Evolutionary conservation across 2,329 filamentous ascomycete genomes (phyloP).

Genomic region (Trichoderma sp.): DNA sequence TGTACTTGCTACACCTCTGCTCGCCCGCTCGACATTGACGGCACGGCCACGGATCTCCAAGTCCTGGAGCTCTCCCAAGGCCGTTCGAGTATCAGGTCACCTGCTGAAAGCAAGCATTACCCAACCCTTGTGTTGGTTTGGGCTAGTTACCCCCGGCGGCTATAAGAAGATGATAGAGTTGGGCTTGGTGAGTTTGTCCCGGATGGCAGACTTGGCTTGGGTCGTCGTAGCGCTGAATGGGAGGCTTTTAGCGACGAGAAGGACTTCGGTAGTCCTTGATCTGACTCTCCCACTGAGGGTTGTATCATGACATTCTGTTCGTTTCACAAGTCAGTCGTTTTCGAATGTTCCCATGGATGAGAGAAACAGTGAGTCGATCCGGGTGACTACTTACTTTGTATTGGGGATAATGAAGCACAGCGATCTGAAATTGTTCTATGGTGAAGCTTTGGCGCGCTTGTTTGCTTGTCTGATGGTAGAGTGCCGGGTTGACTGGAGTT

Average conservation of each 20-base stretch:
- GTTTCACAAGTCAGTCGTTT: background rate
- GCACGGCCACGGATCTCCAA: background rate
- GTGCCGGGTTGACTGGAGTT: background rate
- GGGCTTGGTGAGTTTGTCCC: background rate
- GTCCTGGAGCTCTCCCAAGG: background rate
- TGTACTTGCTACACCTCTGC: background rate
- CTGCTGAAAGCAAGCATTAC: background rate
- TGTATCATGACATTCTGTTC: background rate
- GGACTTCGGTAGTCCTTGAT: background rate
- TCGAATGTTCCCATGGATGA: background rate
- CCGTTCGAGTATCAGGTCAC: background rate
- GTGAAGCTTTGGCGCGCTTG: background rate
- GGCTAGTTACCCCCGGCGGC: background rate
- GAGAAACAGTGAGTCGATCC: background rate
- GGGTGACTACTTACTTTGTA: background rate
- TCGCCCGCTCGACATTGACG: background rate
- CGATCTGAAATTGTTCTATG: background rate
- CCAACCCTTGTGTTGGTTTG: background rate
- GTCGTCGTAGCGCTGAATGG: background rate
- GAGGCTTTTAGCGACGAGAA: background rate
- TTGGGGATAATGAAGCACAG: background rate
- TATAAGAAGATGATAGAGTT: background rate
- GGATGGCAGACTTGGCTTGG: background rate
- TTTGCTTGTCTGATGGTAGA: background rate
- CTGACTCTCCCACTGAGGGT: background rate